phyloP scores from a whole-genome alignment of 305 asterid species.

The Euphrasia arctica region DNA sequence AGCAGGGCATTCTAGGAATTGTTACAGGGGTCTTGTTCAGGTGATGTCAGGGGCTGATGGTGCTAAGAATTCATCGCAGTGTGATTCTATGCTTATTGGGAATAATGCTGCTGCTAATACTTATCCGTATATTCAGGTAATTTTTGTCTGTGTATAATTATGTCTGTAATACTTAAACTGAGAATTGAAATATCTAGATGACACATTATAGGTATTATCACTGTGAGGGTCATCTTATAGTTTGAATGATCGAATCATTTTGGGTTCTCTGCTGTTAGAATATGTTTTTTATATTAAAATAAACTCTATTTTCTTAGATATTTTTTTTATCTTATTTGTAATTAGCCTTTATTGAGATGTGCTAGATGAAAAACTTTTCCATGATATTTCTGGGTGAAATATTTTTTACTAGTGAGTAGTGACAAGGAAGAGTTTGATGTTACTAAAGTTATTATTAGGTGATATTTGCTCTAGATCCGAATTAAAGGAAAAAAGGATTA shows the following conservation, averaged over 20 bases:
- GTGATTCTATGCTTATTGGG: constrained; percentile 96
- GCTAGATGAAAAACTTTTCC: constrained; percentile 14
- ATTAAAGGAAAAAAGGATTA: too few species aligned
- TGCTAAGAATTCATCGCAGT: constrained; percentile 74
- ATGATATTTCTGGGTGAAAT: neutral
- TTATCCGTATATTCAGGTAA: constrained; percentile 72
- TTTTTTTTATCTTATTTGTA: neutral
- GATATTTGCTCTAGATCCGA: too few species aligned
- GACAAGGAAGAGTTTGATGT: constrained; percentile 9
- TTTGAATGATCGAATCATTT: constrained; percentile 1
- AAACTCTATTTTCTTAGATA: neutral
- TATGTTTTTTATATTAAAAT: neutral
- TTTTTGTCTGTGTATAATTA: too few species aligned
- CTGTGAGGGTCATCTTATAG: neutral
- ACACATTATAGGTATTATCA: too few species aligned
- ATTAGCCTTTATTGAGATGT: neutral
- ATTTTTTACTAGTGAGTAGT: neutral
- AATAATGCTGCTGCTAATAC: constrained; percentile 84
- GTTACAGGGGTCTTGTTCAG: constrained; percentile 92
- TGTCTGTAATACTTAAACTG: too few species aligned
- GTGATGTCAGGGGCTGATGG: constrained; percentile 78
- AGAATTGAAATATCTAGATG: too few species aligned
- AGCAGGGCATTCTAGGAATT: constrained; percentile 81
- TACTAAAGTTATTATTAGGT: too few species aligned
- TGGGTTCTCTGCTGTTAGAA: constrained; percentile 2